Percentiles rank a stretch among this genome's conserved stretches.
These are phyloP conservation scores for Pogostemon cablin DNA, from an alignment of 257 asterid genomes.

Conservation along the genomic window DNA sequence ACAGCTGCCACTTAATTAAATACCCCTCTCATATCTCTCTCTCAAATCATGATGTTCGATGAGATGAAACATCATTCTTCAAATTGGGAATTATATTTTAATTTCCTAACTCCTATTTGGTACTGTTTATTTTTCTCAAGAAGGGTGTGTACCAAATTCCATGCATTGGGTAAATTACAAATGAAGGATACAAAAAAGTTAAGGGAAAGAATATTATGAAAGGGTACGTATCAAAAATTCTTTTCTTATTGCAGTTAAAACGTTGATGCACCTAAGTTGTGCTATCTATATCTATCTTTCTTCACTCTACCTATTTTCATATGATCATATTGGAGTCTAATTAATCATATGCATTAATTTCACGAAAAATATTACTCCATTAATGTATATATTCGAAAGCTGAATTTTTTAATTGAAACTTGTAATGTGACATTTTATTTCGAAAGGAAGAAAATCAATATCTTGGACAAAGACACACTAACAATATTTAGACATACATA, in stretches of 20 bases:
- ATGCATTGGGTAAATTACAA: neutral
- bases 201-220: neutral
- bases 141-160: conserved; percentile 2
- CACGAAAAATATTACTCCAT: too few relatives aligned
- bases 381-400: too few relatives aligned
- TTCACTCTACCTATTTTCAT: neutral
- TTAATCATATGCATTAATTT: too few relatives aligned
- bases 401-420: too few relatives aligned
- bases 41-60: neutral
- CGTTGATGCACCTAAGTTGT: neutral
- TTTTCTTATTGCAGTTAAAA: neutral
- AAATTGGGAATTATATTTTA: neutral
- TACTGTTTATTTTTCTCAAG: neutral
- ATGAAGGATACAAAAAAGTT: conserved; percentile 11
- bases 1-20: neutral
- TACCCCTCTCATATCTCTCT: neutral
- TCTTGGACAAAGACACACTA: too few relatives aligned
- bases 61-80: conserved; percentile 1
- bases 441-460: too few relatives aligned
- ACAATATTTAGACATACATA: too few relatives aligned
- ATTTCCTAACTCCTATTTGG: neutral
- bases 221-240: conserved; percentile 16
- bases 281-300: neutral
- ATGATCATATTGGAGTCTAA: too few relatives aligned
- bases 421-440: too few relatives aligned